These are phyloP conservation scores for Penicillium capsulatum DNA, from an alignment of 2,329 filamentous ascomycete species.

Conservation along the genomic window DNA sequence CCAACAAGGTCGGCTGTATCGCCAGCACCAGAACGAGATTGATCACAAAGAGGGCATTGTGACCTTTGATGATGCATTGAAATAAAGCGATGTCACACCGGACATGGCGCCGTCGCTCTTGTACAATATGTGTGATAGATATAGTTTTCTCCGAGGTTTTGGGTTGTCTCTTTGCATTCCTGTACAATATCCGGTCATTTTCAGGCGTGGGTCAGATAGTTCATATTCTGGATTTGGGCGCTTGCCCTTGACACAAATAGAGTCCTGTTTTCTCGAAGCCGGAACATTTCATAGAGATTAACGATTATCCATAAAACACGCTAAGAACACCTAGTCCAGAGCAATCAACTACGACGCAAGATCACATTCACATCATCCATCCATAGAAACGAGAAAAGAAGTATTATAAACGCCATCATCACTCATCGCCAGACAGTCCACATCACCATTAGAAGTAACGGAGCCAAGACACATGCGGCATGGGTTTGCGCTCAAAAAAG, in stretches of 20 bases:
- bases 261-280: too few species aligned
- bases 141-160: too few species aligned
- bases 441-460: neutral
- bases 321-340: too few species aligned
- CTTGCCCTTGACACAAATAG: too few species aligned
- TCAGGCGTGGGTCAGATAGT: too few species aligned
- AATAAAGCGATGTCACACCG: neutral
- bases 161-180: too few species aligned
- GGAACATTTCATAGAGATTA: too few species aligned
- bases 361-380: too few species aligned
- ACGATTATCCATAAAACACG: too few species aligned
- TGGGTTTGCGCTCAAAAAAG: too few species aligned
- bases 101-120: neutral
- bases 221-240: neutral
- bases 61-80: constrained; percentile 21
- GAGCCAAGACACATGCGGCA: neutral
- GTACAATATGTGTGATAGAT: constrained; percentile 1
- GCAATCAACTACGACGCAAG: too few species aligned
- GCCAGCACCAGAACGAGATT: constrained; percentile 51
- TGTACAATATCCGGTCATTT: too few species aligned
- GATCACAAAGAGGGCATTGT: constrained; percentile 45
- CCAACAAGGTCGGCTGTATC: constrained; percentile 55
- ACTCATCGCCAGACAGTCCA: constrained; percentile 2
- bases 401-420: constrained; percentile 8
- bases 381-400: constrained; percentile 1